A percentile compares a stretch with the other conserved stretches of the same genome.
Conservation (phyloP, 2,329 filamentous ascomycete genomes). For the Colletotrichum gigasporum region DNA sequence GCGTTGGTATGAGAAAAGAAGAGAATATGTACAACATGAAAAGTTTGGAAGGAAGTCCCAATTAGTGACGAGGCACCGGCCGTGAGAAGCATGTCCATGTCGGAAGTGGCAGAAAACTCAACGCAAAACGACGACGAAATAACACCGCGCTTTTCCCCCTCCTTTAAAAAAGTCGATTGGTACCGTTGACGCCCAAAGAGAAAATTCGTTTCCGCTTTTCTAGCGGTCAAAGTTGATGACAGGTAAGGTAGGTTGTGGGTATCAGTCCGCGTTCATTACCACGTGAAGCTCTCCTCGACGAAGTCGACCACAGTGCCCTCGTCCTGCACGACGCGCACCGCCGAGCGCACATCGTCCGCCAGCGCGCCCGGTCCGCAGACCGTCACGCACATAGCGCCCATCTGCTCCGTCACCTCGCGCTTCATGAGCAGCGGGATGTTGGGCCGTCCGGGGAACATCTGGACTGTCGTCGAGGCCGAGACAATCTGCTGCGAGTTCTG, state of each 20-base stretch:
- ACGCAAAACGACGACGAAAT: background rate
- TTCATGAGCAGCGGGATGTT: conserved; percentile 82
- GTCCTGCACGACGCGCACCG: conserved; percentile 71
- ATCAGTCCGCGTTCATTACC: conserved; percentile 48
- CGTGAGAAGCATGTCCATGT: conserved; percentile 18
- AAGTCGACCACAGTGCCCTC: conserved; percentile 73
- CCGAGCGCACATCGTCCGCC: conserved; percentile 78
- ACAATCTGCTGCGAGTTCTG: conserved; percentile 84
- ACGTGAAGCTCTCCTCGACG: conserved; percentile 80
- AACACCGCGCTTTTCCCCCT: conserved; percentile 15
- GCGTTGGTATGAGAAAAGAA: conserved; percentile 26
- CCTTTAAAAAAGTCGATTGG: conserved; percentile 15
- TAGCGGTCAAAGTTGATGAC: background rate
- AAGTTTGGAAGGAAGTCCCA: conserved; percentile 17
- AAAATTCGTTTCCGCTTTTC: background rate
- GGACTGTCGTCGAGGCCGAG: conserved; percentile 80
- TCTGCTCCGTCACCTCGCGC: conserved; percentile 82
- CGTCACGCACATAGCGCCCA: conserved; percentile 89
- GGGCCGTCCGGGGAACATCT: conserved; percentile 91
- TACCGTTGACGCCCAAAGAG: conserved; percentile 31
- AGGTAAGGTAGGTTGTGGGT: conserved; percentile 1
- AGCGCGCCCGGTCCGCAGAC: conserved; percentile 81
- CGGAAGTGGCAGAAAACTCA: conserved; percentile 1
- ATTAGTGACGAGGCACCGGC: conserved; percentile 23
- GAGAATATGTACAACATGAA: conserved; percentile 32